A percentile compares a stretch with the other conserved stretches of the same genome.
Conservation (phyloP, 768 basidiomycete species). For the Tubosaeta sp. region DNA sequence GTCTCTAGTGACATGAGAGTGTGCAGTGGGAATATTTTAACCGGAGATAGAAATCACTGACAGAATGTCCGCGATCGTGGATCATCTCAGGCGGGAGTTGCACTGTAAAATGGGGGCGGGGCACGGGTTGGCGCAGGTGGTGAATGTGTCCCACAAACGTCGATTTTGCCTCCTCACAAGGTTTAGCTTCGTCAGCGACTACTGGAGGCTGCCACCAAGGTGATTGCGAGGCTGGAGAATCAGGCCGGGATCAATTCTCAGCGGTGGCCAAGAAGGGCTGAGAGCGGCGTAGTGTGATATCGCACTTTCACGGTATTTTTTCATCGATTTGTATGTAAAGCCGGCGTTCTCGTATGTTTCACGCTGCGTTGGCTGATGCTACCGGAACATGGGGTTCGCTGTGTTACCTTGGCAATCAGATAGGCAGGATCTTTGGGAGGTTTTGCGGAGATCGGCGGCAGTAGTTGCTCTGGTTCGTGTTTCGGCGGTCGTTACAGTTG, state of each 20-base stretch:
- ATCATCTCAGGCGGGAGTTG: too few species aligned
- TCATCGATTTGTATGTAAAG: slow-evolving; percentile 19
- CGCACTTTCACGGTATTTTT: background rate
- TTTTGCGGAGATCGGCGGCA: background rate
- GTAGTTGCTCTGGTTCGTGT: background rate
- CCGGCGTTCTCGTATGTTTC: too few species aligned
- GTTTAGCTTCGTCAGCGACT: slow-evolving; percentile 14
- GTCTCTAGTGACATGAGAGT: too few species aligned
- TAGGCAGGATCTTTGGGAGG: background rate
- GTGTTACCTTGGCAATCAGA: background rate
- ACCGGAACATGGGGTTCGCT: background rate
- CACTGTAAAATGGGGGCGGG: slow-evolving; percentile 16
- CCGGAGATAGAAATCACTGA: too few species aligned
- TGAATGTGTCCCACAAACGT: background rate
- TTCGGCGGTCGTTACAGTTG: background rate
- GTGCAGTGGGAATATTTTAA: too few species aligned
- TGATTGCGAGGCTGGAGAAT: slow-evolving; percentile 24
- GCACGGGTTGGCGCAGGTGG: background rate
- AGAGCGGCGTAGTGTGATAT: slow-evolving; percentile 3
- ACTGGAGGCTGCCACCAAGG: slow-evolving; percentile 16
- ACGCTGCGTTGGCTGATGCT: too few species aligned
- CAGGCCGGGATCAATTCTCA: slow-evolving; percentile 10
- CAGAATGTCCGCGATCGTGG: too few species aligned
- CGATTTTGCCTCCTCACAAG: background rate
- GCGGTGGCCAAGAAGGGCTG: slow-evolving; percentile 2